Base-by-base conservation (phyloP, 2,329 filamentous ascomycete species). In the Epichloe typhina region DNA sequence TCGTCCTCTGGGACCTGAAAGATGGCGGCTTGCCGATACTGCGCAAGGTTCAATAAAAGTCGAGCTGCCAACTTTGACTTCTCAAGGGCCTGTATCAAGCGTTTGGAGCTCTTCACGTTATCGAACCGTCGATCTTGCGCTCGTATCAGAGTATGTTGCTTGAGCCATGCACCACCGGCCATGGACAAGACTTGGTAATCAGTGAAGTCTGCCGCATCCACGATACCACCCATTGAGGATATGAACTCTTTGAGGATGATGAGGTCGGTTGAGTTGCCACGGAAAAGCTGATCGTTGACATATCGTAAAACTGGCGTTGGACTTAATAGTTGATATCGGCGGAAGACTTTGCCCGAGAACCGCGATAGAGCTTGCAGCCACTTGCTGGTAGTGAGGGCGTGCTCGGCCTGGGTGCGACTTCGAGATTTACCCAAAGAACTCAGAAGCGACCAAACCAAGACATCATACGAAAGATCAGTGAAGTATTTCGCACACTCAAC, bases 401-500 rank as follows among this genome's bases (percentile, higher is more conserved):
- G 82, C 44, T 76, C 74, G 26, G 75, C 76, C 58, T 82, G 79
- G 5, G 77, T 83, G 37, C 81, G 73, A 60, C 79, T 83, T 60
- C 81, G 73, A 49, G 76, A 74, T 56, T 81, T 80, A 47, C 78
- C 79, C 12, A 84, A 69, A 2, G 81, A 82, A 61, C 82, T 94
- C 67, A 98, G 80, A 43, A 98, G 73, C 19, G 88, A 88, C 89
- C 91, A 98, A 3, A 88, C 86, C 43, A 98, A 74, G 35, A 95
- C 87, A 65, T 98, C 93, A 63, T 95, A 95, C 0, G 88, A 91
- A 38, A 98, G 72, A 50, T 87, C 83, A 1, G 91, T 95, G 59
- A 97, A 96, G 64, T 96, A 96, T 59, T 88, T 84, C 39, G 88
- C 89, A 61, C 90, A 96, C 63, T 96, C 89, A 13, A 97, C 90